Evolutionary conservation across 371 early-diverging fungal genomes (phyloP).

Genomic region (Mucor piriformis): DNA sequence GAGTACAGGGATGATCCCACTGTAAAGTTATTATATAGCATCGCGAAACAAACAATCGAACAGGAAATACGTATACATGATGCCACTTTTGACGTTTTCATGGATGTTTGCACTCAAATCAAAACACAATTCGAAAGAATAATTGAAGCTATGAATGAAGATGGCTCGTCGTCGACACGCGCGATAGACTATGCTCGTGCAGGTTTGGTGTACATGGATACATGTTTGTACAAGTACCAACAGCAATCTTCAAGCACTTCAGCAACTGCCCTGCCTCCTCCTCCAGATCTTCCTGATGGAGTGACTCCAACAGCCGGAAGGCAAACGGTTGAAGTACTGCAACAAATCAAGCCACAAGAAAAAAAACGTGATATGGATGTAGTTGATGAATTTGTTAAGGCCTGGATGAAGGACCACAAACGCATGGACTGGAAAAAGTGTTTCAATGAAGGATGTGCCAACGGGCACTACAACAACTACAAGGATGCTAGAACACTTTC

Average conservation of each 20-base stretch:
- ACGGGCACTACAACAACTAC: slow-evolving; percentile 5
- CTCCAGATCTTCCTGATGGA: slow-evolving; percentile 11
- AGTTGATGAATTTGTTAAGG: slow-evolving; percentile 5
- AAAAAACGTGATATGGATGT: slow-evolving; percentile 10
- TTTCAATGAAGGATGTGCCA: slow-evolving; percentile 13
- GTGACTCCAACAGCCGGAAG: slow-evolving; percentile 8
- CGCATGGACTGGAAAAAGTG: slow-evolving; percentile 15
- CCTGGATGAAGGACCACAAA: slow-evolving; percentile 12
- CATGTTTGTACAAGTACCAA: slow-evolving; percentile 13
- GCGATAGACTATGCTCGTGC: slow-evolving; percentile 9
- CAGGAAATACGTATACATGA: background rate
- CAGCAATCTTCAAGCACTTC: slow-evolving; percentile 11
- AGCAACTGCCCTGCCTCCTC: slow-evolving; percentile 10
- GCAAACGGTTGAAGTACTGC: slow-evolving; percentile 8
- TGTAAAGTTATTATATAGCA: background rate
- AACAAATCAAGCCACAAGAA: slow-evolving; percentile 6
- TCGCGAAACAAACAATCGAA: background rate
- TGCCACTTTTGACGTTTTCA: slow-evolving; percentile 7
- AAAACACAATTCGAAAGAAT: slow-evolving; percentile 7
- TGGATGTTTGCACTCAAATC: slow-evolving; percentile 2
- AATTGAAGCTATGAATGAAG: slow-evolving; percentile 10
- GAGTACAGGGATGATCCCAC: slow-evolving; percentile 12
- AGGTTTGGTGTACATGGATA: slow-evolving; percentile 10
- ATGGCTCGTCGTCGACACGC: slow-evolving; percentile 4
- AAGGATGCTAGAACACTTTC: slow-evolving; percentile 14